Conservation (phyloP, 2,329 filamentous ascomycete species). For the Aureobasidium subglaciale region DNA sequence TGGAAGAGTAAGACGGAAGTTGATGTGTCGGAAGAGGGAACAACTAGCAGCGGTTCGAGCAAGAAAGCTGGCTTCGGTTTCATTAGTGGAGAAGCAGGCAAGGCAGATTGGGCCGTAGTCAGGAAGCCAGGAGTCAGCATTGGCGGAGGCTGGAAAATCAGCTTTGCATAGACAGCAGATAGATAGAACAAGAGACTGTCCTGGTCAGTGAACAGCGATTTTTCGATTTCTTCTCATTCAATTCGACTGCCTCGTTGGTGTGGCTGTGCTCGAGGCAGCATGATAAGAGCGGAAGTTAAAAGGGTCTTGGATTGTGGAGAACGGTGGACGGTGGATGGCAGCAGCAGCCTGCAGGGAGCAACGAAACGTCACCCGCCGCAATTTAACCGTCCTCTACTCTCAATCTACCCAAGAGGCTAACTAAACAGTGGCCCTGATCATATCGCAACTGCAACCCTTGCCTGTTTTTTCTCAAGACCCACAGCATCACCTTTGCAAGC, state of each 20-base stretch:
- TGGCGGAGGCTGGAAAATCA: constrained; percentile 57
- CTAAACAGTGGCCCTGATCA: not conserved
- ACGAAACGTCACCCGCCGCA: not conserved
- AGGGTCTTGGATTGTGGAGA: not conserved
- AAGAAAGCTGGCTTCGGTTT: constrained; percentile 55
- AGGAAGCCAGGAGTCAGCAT: constrained; percentile 57
- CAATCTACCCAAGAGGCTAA: not conserved
- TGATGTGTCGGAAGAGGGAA: constrained; percentile 55
- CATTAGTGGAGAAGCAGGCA: constrained; percentile 43
- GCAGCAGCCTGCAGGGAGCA: not conserved
- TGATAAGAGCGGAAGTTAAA: not conserved
- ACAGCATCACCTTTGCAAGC: not conserved
- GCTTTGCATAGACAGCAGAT: constrained; percentile 34
- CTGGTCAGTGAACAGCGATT: not conserved
- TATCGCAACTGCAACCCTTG: not conserved
- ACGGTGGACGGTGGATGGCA: no score
- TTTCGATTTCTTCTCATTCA: not conserved
- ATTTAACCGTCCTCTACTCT: not conserved
- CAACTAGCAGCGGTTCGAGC: constrained; percentile 35
- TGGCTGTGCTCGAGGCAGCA: constrained; percentile 4
- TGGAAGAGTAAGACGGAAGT: constrained; percentile 63
- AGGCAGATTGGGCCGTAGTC: constrained; percentile 57
- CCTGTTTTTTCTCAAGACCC: not conserved
- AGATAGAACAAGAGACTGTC: not conserved
- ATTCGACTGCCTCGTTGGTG: not conserved